Evolutionary conservation across 2,329 filamentous ascomycete species (phyloP), one percentile per base, ranked within the genome.

Genomic region (Ploettnerulaceae sp.): DNA sequence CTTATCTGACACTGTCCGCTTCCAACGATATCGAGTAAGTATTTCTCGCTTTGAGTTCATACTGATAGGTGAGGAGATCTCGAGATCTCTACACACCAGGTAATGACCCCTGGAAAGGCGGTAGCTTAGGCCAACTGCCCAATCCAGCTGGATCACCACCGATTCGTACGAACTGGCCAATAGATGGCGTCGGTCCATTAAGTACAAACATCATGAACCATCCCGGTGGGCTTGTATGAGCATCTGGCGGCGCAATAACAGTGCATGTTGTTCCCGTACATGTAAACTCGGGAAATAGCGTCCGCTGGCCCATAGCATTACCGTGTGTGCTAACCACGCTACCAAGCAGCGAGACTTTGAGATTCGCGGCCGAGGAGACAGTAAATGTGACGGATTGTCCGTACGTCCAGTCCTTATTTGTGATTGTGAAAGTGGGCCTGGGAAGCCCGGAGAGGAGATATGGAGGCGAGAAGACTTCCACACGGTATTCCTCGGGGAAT

Each of bases 201-300:
- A 84, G 69, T 1, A 83, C 72, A 57, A 76, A 84, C 65, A 83
- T 68, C 63, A 80, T 75, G 57, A 77, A 82, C 79, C 79, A 84
- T 2, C 77, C 78, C 0, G 79, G 76, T 3, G 80, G 79, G n/a
- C 70, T 71, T 45, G 79, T 65, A 56, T 81, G 70, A 7, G 70
- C 69, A 37, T 70, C 68, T 0, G 78, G 77, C 4, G 80, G 79
- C 1, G 79, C 72, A 0, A 69, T 75, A 17, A 83, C 73, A 0
- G 70, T 76, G 59, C 80, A 83, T 1, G 65, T 66, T 6, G 22
- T 45, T 6, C 55, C 55, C 5, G 29, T 39, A 25, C 55, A 57
- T 5, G 38, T 26, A 14, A 82, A 63, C 0, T 65, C 68, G 0
- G 80, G 81, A 67, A 84, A 80, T 38, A 84, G 62, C 0, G 79